Percentiles rank a stretch among this genome's conserved stretches.
Conservation (phyloP, 1,139 yeast genomes). For the Meyerozyma guilliermondii region DNA sequence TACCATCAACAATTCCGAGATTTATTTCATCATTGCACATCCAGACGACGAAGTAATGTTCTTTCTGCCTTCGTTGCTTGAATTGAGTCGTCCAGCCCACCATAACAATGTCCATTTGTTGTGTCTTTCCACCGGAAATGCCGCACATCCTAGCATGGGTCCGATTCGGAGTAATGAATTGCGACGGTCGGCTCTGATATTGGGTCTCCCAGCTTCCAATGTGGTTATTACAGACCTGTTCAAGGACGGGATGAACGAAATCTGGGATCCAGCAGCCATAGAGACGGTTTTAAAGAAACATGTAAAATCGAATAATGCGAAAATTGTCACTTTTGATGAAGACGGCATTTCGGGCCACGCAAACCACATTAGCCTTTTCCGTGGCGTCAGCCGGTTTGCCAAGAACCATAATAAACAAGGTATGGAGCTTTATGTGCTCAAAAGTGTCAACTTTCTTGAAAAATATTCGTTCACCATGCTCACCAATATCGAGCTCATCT, state of each 20-base stretch:
- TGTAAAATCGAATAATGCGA: slow-evolving; percentile 15
- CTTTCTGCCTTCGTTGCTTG: slow-evolving; percentile 75
- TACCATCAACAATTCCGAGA: not conserved
- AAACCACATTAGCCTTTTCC: slow-evolving; percentile 68
- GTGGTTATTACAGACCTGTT: slow-evolving; percentile 47
- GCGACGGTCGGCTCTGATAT: slow-evolving; percentile 46
- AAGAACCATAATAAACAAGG: slow-evolving; percentile 4
- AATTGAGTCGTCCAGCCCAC: slow-evolving; percentile 42
- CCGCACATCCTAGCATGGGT: slow-evolving; percentile 65
- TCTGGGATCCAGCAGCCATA: slow-evolving; percentile 56
- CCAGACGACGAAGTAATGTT: slow-evolving; percentile 99
- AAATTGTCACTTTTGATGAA: slow-evolving; percentile 75
- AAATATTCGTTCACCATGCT: slow-evolving; percentile 50
- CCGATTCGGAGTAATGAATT: slow-evolving; percentile 56
- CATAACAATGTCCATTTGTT: slow-evolving; percentile 52
- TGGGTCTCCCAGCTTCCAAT: slow-evolving; percentile 46
- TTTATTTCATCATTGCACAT: slow-evolving; percentile 74
- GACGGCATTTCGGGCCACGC: slow-evolving; percentile 81
- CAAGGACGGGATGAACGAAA: slow-evolving; percentile 67
- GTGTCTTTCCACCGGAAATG: slow-evolving; percentile 75
- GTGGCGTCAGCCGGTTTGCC: slow-evolving; percentile 45
- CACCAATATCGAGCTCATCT: slow-evolving; percentile 42
- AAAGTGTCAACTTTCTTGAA: slow-evolving; percentile 41
- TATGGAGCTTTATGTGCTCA: slow-evolving; percentile 30
- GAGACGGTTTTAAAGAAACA: slow-evolving; percentile 20